Conservation (phyloP, 2,329 filamentous ascomycete species). For the Tolypocladium pustulatum region DNA sequence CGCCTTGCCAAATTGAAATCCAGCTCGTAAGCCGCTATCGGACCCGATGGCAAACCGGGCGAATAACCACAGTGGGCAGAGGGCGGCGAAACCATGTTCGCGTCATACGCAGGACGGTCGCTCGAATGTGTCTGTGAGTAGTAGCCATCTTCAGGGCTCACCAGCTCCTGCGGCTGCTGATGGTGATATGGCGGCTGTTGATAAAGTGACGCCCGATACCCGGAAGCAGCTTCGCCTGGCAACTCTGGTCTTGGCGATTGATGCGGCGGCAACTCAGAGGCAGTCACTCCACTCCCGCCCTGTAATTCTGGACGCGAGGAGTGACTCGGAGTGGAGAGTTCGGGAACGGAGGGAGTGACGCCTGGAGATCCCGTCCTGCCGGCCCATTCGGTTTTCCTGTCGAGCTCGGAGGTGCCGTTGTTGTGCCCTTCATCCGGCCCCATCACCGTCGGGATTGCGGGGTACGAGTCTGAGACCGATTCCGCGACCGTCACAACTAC, state of each 20-base stretch:
- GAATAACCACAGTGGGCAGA: constrained; percentile 4
- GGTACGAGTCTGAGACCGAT: constrained; percentile 15
- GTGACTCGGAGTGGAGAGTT: constrained; percentile 12
- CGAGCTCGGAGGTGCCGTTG: constrained; percentile 9
- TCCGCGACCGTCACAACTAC: constrained; percentile 29
- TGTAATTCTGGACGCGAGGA: constrained; percentile 14
- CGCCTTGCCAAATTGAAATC: constrained; percentile 10
- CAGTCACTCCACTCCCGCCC: constrained; percentile 8
- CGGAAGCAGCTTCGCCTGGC: constrained; percentile 12
- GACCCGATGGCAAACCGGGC: constrained; percentile 23
- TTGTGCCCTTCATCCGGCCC: not conserved
- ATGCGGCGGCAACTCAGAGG: constrained; percentile 12
- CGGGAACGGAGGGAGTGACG: constrained; percentile 6
- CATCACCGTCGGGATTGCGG: constrained; percentile 7
- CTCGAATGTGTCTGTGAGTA: constrained; percentile 7
- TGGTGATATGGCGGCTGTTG: constrained; percentile 6
- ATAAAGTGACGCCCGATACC: constrained; percentile 6
- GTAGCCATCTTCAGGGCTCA: constrained; percentile 9
- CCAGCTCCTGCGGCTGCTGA: constrained; percentile 11
- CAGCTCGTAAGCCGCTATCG: constrained; percentile 22
- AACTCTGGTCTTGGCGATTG: constrained; percentile 16
- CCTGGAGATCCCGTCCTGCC: constrained; percentile 1
- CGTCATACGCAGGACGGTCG: constrained; percentile 8
- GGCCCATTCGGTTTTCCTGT: constrained; percentile 14
- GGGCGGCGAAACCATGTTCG: not conserved